These are phyloP conservation scores for Pleurotus citrinopileatus DNA, from an alignment of 768 basidiomycete species.

Conservation along the genomic window DNA sequence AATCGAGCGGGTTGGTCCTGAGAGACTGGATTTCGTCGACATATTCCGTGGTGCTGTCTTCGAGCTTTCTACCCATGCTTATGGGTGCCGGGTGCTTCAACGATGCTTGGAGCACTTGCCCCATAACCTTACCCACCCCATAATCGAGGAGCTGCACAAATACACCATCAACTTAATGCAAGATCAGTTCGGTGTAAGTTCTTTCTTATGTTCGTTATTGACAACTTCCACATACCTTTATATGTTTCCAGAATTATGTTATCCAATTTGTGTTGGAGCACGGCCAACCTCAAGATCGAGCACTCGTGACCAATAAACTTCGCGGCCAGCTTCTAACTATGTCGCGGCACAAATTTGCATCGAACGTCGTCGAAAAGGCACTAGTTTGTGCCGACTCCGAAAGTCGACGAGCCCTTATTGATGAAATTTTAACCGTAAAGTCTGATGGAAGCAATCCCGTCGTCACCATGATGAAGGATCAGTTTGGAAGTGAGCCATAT, in stretches of 20 bases:
- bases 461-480: conserved; percentile 80
- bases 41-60: conserved; percentile 76
- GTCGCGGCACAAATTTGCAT: conserved; percentile 89
- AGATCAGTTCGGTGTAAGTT: conserved; percentile 86
- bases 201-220: conserved; percentile 10
- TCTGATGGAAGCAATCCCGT: conserved; percentile 69
- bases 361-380: conserved; percentile 94
- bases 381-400: conserved; percentile 63
- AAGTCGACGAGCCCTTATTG: conserved; percentile 66
- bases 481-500: conserved; percentile 72
- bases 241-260: conserved; percentile 88
- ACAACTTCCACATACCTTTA: background rate
- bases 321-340: conserved; percentile 76
- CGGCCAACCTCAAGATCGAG: conserved; percentile 68
- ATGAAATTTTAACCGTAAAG: conserved; percentile 72
- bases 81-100: conserved; percentile 94
- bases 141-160: conserved; percentile 82
- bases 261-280: conserved; percentile 90
- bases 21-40: conserved; percentile 72
- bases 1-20: conserved; percentile 75
- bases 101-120: conserved; percentile 87
- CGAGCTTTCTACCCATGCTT: conserved; percentile 83
- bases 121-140: conserved; percentile 56
- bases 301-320: conserved; percentile 63
- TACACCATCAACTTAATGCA: conserved; percentile 74